Base-by-base conservation (phyloP, 768 basidiomycete species). In the Pholiota molesta region DNA sequence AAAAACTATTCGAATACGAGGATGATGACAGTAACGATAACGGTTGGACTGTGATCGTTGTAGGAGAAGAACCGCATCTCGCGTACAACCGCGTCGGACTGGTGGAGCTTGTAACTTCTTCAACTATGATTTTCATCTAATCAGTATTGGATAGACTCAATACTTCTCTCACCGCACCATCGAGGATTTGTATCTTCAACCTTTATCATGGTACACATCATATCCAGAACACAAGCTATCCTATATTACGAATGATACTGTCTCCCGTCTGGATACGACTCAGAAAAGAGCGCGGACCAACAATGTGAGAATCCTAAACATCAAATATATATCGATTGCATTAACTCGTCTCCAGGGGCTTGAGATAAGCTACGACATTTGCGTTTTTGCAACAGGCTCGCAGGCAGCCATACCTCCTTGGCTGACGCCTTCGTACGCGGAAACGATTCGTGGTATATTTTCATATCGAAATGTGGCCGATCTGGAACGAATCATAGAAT, bases 401-500 rank as follows among this genome's bases (percentile, higher is more conserved):
- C 79, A 78, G 23, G 88, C 89, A 1, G 79, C 80, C 1, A 76
- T 91, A 16, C 90, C 90, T 3, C 77, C 83, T 0, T 89, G 87
- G 66, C 73, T 84, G 35, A 75, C 84, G 5, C 65, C 74, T 0
- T 75, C 77, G 31, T 66, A 75, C 16, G 75, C 77, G 3, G 73
- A 70, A 17, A 71, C 67, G 31, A 81, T 79, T 7, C 78, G 77
- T 39, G 90, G 91, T 4, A 74, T 88, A 2, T 91, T 90, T 62
- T 88, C 89, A 0, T 92, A 92, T 68, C 83, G 91, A 33, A 90
- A 85, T 62, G 83, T 92, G 49, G 74, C 85, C 21, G 91, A 92
- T 68, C 75, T 92, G 44, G 83, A 90, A 59, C 76, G 73, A 5
- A 87, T 92, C 61, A 81, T 90, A 52, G 66, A 73, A n/a, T 91